Percentiles rank a stretch among this genome's conserved stretches.
Conservation (phyloP, 2,329 filamentous ascomycete genomes). For the Westerdykella aurantiaca region DNA sequence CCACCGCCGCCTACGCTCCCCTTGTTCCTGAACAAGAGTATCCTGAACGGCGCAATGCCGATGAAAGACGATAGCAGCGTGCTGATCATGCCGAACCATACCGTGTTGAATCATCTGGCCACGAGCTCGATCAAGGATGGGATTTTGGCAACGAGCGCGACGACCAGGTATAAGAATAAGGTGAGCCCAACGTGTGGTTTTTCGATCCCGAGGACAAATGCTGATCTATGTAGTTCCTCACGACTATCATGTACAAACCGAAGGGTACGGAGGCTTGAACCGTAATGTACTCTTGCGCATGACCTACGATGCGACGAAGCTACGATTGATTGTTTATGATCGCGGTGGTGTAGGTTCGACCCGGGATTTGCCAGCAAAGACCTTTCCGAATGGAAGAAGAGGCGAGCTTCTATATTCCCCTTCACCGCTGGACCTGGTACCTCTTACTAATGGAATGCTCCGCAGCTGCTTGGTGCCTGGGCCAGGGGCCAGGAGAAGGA, state of each 20-base stretch:
- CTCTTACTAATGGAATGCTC: too few species aligned
- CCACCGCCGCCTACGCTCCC: conserved; percentile 79
- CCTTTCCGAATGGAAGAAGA: too few species aligned
- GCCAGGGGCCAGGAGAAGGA: too few species aligned
- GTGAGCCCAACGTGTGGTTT: conserved; percentile 43
- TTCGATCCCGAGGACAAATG: conserved; percentile 1
- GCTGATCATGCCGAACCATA: conserved; percentile 93
- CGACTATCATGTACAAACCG: conserved; percentile 95
- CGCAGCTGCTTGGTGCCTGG: too few species aligned
- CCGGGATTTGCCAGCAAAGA: too few species aligned
- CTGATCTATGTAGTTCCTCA: conserved; percentile 67
- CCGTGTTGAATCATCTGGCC: conserved; percentile 89
- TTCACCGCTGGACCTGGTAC: too few species aligned
- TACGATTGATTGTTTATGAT: neutral
- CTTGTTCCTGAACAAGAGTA: conserved; percentile 87
- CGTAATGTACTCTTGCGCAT: neutral
- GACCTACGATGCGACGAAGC: neutral
- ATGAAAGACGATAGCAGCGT: conserved; percentile 99
- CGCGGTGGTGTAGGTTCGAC: too few species aligned
- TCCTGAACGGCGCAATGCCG: conserved; percentile 81
- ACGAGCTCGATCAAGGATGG: conserved; percentile 98
- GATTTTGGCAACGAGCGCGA: conserved; percentile 89
- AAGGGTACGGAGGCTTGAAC: conserved; percentile 39
- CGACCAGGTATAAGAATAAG: conserved; percentile 96
- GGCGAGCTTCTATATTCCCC: too few species aligned